Evolutionary conservation across 768 basidiomycete species (phyloP).

Genomic region (Rhizopogon salebrosus): DNA sequence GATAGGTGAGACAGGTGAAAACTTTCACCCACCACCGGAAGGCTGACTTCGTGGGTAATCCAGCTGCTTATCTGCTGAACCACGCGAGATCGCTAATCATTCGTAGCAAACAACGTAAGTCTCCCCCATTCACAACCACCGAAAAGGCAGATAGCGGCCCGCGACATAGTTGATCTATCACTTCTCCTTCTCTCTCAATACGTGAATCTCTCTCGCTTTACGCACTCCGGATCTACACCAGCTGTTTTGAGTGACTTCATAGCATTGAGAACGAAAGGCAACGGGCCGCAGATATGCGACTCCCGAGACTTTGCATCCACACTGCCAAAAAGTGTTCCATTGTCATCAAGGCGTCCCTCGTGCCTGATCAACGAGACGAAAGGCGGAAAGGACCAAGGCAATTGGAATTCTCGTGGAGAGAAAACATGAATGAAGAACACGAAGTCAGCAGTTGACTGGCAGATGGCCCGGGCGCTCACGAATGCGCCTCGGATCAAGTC

Average conservation of each 20-base stretch:
- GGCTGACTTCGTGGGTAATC: no score
- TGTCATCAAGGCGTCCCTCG: conserved; percentile 13
- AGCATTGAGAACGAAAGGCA: conserved; percentile 18
- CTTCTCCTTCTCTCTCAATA: conserved; percentile 6
- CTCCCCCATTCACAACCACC: not conserved
- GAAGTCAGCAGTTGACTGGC: conserved; percentile 5
- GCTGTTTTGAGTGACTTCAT: conserved; percentile 18
- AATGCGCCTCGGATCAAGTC: conserved; percentile 34
- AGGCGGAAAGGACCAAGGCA: conserved; percentile 4
- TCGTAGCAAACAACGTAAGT: not conserved
- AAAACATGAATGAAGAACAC: conserved; percentile 16
- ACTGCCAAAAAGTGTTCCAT: conserved; percentile 13
- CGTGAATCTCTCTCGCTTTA: conserved; percentile 20
- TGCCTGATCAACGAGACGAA: conserved; percentile 11
- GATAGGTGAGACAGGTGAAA: no score
- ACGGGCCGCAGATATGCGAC: conserved; percentile 18
- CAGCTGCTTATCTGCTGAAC: no score
- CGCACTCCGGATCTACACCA: conserved; percentile 18
- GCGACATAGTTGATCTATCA: not conserved
- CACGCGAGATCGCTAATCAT: no score
- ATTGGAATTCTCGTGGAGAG: not conserved
- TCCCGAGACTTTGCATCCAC: conserved; percentile 14
- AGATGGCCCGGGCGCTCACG: not conserved
- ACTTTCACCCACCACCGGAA: no score
- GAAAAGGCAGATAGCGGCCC: not conserved